These are phyloP conservation scores for Arxiozyma bovina DNA, from an alignment of 1,139 yeast species.

Conservation along the genomic window DNA sequence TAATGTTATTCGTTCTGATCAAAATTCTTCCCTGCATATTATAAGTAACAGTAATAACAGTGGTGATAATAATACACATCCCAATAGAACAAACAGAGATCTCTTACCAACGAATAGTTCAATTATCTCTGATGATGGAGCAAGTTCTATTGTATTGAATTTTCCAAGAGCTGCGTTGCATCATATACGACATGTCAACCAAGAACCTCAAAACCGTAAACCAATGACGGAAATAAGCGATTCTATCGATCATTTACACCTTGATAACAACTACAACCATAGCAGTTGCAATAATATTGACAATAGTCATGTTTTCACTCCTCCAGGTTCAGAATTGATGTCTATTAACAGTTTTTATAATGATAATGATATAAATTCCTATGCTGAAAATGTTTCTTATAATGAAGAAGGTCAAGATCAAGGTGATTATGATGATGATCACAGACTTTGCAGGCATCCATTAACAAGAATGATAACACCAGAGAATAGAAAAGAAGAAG, in stretches of 20 bases:
- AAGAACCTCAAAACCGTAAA: background rate
- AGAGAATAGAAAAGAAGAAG: background rate
- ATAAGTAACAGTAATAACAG: too few species aligned
- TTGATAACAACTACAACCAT: background rate
- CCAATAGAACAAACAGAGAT: background rate
- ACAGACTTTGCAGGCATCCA: constrained; percentile 2
- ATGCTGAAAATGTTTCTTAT: background rate
- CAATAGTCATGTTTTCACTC: constrained; percentile 10
- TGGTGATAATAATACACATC: background rate
- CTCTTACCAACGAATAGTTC: background rate
- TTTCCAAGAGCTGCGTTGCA: constrained; percentile 10
- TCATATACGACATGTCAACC: constrained; percentile 1
- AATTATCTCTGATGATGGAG: constrained; percentile 7
- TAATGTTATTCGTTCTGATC: background rate
- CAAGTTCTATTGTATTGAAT: constrained; percentile 20
- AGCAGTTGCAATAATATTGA: background rate
- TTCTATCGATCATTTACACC: background rate
- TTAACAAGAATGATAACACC: constrained; percentile 3
- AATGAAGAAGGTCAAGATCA: background rate
- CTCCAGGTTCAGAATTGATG: constrained; percentile 15
- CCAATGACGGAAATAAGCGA: background rate
- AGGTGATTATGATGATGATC: constrained; percentile 1
- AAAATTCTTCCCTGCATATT: background rate
- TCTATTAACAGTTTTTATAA: constrained; percentile 15
- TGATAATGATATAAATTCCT: constrained; percentile 1